phyloP scores from a whole-genome alignment of 768 basidiomycete genomes.

The Pleurotus djamor region DNA sequence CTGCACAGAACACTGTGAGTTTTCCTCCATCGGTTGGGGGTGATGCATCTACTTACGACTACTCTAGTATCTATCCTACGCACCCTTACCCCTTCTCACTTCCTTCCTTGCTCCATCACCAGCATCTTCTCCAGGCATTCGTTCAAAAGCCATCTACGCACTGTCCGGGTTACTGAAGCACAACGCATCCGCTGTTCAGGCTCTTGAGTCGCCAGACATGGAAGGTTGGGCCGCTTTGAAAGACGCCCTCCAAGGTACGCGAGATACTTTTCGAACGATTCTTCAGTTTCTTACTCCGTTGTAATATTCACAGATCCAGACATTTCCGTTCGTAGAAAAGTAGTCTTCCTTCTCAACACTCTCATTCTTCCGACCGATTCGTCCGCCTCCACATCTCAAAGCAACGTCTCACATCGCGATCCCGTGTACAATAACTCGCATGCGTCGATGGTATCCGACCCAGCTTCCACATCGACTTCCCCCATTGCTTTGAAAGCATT shows the following conservation, averaged over 20 bases:
- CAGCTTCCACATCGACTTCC: constrained; percentile 52
- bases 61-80: constrained; percentile 54
- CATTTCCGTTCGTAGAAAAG: constrained; percentile 74
- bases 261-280: neutral
- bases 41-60: constrained; percentile 1
- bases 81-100: constrained; percentile 66
- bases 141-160: constrained; percentile 82
- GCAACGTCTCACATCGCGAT: constrained; percentile 15
- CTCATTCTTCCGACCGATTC: constrained; percentile 54
- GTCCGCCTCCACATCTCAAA: constrained; percentile 12
- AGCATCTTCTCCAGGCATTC: constrained; percentile 46
- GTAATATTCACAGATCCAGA: constrained; percentile 57
- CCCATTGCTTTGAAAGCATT: constrained; percentile 47
- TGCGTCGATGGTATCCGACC: constrained; percentile 57
- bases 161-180: constrained; percentile 81
- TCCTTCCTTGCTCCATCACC: constrained; percentile 54
- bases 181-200: constrained; percentile 61
- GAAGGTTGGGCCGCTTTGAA: constrained; percentile 68
- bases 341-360: constrained; percentile 70
- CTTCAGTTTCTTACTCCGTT: constrained; percentile 3
- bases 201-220: constrained; percentile 39
- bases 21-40: neutral
- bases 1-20: constrained; percentile 74
- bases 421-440: constrained; percentile 75
- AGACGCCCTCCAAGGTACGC: constrained; percentile 57